Conservation (phyloP, 495 filamentous ascomycete genomes). For the Annulohypoxylon maeteangense region DNA sequence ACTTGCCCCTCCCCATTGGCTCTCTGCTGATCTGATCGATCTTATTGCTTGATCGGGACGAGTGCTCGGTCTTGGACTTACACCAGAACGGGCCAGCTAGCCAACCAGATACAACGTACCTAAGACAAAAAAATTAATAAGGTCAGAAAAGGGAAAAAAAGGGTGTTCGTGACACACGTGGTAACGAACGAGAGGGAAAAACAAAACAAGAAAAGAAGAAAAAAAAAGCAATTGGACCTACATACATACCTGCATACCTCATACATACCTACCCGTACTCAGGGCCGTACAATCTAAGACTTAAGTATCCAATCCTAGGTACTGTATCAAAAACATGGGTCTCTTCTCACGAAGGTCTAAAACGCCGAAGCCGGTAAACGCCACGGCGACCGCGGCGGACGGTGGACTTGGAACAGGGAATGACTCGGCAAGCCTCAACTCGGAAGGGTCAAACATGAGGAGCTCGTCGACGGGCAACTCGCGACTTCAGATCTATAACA, state of each 20-base stretch:
- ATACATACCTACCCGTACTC: too few species aligned
- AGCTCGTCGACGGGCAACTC: slow-evolving; percentile 41
- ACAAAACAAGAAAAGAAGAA: slow-evolving; percentile 18
- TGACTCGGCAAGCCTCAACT: slow-evolving; percentile 50
- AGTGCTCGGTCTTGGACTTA: slow-evolving; percentile 34
- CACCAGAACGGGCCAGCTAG: slow-evolving; percentile 40
- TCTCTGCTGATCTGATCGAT: slow-evolving; percentile 47
- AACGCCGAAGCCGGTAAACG: slow-evolving; percentile 54
- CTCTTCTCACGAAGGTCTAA: slow-evolving; percentile 62
- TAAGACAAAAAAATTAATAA: slow-evolving; percentile 46
- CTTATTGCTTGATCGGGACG: slow-evolving; percentile 50
- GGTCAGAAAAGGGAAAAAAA: slow-evolving; percentile 12
- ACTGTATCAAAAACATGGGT: slow-evolving; percentile 52
- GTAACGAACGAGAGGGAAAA: slow-evolving; percentile 19
- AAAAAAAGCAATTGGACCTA: slow-evolving; percentile 36
- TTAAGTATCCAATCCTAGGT: background rate
- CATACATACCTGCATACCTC: slow-evolving; percentile 12
- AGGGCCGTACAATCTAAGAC: background rate
- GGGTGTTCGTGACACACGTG: slow-evolving; percentile 18
- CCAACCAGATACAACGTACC: slow-evolving; percentile 44
- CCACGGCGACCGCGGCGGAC: slow-evolving; percentile 31
- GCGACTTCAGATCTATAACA: slow-evolving; percentile 37
- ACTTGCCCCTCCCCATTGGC: slow-evolving; percentile 28
- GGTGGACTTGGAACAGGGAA: slow-evolving; percentile 35
- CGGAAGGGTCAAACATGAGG: slow-evolving; percentile 48